Evolutionary conservation across 768 basidiomycete genomes (phyloP), one percentile per base, ranked within the genome.

Genomic region (Xerocomellus amylosporus): DNA sequence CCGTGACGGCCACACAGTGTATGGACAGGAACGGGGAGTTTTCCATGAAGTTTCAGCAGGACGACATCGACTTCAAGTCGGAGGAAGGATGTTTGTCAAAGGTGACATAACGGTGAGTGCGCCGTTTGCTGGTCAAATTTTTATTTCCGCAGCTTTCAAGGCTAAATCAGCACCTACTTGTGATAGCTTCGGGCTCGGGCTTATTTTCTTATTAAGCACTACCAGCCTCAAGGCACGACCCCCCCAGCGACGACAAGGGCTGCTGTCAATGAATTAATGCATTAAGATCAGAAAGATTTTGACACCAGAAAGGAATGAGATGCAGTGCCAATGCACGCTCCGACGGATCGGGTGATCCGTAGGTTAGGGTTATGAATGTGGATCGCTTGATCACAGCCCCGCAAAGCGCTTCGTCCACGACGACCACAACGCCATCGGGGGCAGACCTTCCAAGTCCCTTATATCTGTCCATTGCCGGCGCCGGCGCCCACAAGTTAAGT

Each of bases 401-500:
- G 19, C n/a, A 5, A 12, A 37, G 13, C 0, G 3, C 38, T n/a
- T 36, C 20, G 36, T 24, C 22, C 38, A 44, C 33, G 42, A 51
- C 50, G 2, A 41, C 39, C 28, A 53, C 33, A 10, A 46, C 51
- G 37, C 48, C 19, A 28, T 20, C 10, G 30, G 30, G 30, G 34
- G 34, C 3, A 36, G 30, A 30, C 30, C 2, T 10, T 30, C 10
- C 30, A 30, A 30, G 30, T 43, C 20, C 42, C 44, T 37, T 42
- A 52, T 55, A 60, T 45, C 53, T 48, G 24, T 4, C 36, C 24
- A n/a, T 20, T 37, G 6, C 48, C 17, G 42, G 51, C 46, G 52
- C 20, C 42, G 37, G 51, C 40, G 26, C 52, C 52, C 20, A 45
- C 59, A 36, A 33, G 51, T 37, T 8, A 3, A 39, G 37, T 30